Base-by-base conservation (phyloP, 139 green algal genomes). In the Spirogloea muscicola region DNA sequence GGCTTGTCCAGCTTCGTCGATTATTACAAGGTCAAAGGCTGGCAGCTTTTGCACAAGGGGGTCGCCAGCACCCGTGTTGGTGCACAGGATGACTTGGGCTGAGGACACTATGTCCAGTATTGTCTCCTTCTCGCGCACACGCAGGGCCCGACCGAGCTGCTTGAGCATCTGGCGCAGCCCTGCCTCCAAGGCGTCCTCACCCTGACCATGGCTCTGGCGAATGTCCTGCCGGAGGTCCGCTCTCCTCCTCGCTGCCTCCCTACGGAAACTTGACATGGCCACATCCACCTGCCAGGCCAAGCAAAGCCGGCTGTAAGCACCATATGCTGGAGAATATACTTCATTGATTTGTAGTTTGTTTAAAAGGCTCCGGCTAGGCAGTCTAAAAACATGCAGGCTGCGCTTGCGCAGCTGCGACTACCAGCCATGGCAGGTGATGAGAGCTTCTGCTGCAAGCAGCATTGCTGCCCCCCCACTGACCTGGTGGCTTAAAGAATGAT, bases 1-100 rank as follows among this genome's bases (percentile, higher is more conserved):
- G 40, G 82, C 79, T 31, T 87, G 82, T 31, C 49, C 79, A 5
- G 82, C 82, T 58, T 87, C 82, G 38, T 87, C 82, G n/a, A 87
- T 6, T 18, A 87, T 57, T 21, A 77, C 72, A 3, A 85, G n/a
- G 41, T 83, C 79, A 46, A 86, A 87, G 25, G 55, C 44, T 39
- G 61, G 44, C n/a, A 68, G 58, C 49, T n/a, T 69, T 48, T 76
- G 58, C 6, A 86, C 31, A 1, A 76, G 13, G 16, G 16, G 13
- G 16, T 74, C 67, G 6, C 59, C 80, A 21, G 80, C 77, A 6
- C 77, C 77, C 3, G 63, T 65, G 9, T 41, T 68, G 37, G 80
- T 86, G 43, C 63, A 72, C 5, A 85, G 78, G 7, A 86, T 71
- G 9, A 86, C 81, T n/a, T n/a, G n/a, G n/a, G 59, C 59, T 5